Conservation (phyloP, 78 protist species). For the Dictyostelium discoideum region dicty_2.7 NC_007088.5:5437501-5438000, state of each 20-base stretch:
- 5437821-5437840: background rate
- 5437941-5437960: slow-evolving; percentile 16
- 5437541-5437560: background rate
- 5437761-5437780: background rate
- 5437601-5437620: background rate
- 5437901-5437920: background rate
- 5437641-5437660: background rate
- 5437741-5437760: background rate
- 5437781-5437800: background rate
- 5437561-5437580: slow-evolving; percentile 23
- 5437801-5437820: background rate
- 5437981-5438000: slow-evolving; percentile 34
- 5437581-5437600: background rate
- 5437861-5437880: background rate
- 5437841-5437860: background rate
- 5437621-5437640: too few relatives aligned
- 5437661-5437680: background rate
- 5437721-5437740: background rate
- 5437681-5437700: background rate
- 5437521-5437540: slow-evolving; percentile 17
- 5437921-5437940: slow-evolving; percentile 13
- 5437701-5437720: background rate
- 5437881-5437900: background rate
- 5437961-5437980: slow-evolving; percentile 42
- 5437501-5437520: slow-evolving; percentile 18